These are phyloP conservation scores for Sphagnum fallax DNA, from an alignment of 228 moss, liverwort and hornwort species.

Conservation along the genomic window DNA sequence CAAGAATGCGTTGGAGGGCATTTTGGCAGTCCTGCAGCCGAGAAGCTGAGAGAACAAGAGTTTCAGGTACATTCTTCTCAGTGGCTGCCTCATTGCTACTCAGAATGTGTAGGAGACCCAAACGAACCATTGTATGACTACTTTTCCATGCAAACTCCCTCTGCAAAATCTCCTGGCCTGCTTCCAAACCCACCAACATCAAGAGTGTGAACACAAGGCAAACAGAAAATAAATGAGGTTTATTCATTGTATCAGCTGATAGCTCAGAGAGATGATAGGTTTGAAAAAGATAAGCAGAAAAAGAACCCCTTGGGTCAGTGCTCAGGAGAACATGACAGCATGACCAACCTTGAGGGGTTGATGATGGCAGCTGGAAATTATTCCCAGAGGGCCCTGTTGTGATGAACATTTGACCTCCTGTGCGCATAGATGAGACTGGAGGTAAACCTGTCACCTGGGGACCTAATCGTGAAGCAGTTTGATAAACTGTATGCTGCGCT, in stretches of 20 bases:
- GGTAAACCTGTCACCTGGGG: conserved; percentile 32
- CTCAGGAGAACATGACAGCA: not conserved
- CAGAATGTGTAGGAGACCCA: conserved; percentile 65
- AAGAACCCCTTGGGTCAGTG: too few species aligned
- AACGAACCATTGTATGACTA: conserved; percentile 55
- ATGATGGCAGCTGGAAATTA: conserved; percentile 15
- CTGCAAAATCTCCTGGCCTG: conserved; percentile 32
- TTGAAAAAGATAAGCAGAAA: too few species aligned
- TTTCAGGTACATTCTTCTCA: conserved; percentile 65
- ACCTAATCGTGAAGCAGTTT: not conserved
- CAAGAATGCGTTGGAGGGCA: conserved; percentile 75
- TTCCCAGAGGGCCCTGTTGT: conserved; percentile 34
- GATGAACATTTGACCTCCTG: conserved; percentile 73
- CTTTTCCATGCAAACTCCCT: conserved; percentile 70
- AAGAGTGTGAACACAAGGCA: not conserved
- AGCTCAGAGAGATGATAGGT: too few species aligned
- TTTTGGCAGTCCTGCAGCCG: conserved; percentile 71
- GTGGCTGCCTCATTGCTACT: conserved; percentile 58
- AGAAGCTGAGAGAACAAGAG: conserved; percentile 65
- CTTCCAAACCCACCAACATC: not conserved
- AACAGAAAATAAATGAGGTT: not conserved
- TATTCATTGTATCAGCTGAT: not conserved
- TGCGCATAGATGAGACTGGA: conserved; percentile 80
- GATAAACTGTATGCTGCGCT: conserved; percentile 31
- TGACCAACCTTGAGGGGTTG: conserved; percentile 25